These are phyloP conservation scores for Uncinocarpus reesii DNA, from an alignment of 2,329 filamentous ascomycete species.

Conservation along the genomic window DNA sequence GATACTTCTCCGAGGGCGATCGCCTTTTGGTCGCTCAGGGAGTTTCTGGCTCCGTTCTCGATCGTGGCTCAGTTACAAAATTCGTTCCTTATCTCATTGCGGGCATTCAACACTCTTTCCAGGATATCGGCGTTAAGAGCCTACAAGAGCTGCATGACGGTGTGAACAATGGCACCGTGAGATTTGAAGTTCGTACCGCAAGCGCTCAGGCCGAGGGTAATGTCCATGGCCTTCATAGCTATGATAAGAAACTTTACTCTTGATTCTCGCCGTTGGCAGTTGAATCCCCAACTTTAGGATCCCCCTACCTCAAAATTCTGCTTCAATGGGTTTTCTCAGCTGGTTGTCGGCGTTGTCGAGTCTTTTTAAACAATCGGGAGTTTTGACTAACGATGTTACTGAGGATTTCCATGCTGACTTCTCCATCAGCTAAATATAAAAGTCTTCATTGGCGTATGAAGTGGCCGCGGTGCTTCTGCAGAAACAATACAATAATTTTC, in stretches of 20 bases:
- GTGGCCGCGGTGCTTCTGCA: too few species aligned
- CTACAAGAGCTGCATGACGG: slow-evolving; percentile 64
- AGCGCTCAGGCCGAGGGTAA: slow-evolving; percentile 94
- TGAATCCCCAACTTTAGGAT: slow-evolving; percentile 14
- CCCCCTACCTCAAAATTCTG: slow-evolving; percentile 17
- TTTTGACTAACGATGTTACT: neutral
- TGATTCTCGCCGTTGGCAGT: slow-evolving; percentile 36
- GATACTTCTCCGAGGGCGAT: slow-evolving; percentile 97
- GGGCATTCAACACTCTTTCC: slow-evolving; percentile 92
- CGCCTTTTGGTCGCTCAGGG: slow-evolving; percentile 91
- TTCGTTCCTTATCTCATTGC: slow-evolving; percentile 94
- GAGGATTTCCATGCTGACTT: neutral
- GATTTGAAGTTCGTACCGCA: slow-evolving; percentile 88
- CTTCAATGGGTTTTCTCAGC: slow-evolving; percentile 4
- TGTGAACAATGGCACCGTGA: slow-evolving; percentile 62
- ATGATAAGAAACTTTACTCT: slow-evolving; percentile 99
- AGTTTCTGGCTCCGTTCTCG: slow-evolving; percentile 61
- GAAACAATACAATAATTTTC: too few species aligned
- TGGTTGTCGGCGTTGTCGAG: slow-evolving; percentile 1
- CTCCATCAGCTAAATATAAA: neutral
- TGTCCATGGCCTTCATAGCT: slow-evolving; percentile 92
- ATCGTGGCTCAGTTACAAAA: slow-evolving; percentile 68
- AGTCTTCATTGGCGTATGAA: too few species aligned
- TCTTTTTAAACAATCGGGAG: slow-evolving; percentile 5
- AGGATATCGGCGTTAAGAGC: slow-evolving; percentile 84